Evolutionary conservation across 768 basidiomycete species (phyloP).

Genomic region (Leucocoprinus birnbaumii): DNA sequence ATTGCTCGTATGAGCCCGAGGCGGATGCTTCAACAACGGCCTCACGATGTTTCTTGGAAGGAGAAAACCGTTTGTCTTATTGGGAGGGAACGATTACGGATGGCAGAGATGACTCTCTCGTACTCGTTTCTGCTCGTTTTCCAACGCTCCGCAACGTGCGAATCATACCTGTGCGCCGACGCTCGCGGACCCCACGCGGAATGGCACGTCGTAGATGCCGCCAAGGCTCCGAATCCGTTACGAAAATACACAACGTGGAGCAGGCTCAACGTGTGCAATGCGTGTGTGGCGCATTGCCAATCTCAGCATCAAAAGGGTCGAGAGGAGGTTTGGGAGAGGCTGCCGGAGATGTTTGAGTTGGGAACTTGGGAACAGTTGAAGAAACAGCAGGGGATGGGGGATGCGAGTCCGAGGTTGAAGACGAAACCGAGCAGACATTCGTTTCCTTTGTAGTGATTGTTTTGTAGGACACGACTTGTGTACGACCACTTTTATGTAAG

Average conservation of each 20-base stretch:
- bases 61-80: constrained; percentile 37
- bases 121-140: constrained; percentile 41
- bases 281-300: constrained; percentile 30
- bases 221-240: constrained; percentile 31
- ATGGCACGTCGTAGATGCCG: constrained; percentile 39
- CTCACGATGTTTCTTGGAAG: constrained; percentile 35
- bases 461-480: neutral
- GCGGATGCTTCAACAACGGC: constrained; percentile 32
- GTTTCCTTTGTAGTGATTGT: neutral
- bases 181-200: constrained; percentile 38
- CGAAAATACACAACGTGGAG: constrained; percentile 32
- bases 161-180: constrained; percentile 26
- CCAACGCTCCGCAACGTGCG: constrained; percentile 27
- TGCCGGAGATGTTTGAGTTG: constrained; percentile 37
- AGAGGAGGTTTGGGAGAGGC: constrained; percentile 35
- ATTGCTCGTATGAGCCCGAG: constrained; percentile 38
- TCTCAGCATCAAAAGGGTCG: constrained; percentile 28
- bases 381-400: constrained; percentile 20
- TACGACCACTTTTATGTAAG: no score
- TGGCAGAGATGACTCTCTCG: constrained; percentile 38
- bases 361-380: constrained; percentile 33
- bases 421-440: constrained; percentile 7
- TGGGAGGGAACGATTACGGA: constrained; percentile 37
- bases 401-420: neutral
- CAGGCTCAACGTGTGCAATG: constrained; percentile 29